Evolutionary conservation across 768 basidiomycete species (phyloP).

Genomic region (Hemileccinum rubropunctum): DNA sequence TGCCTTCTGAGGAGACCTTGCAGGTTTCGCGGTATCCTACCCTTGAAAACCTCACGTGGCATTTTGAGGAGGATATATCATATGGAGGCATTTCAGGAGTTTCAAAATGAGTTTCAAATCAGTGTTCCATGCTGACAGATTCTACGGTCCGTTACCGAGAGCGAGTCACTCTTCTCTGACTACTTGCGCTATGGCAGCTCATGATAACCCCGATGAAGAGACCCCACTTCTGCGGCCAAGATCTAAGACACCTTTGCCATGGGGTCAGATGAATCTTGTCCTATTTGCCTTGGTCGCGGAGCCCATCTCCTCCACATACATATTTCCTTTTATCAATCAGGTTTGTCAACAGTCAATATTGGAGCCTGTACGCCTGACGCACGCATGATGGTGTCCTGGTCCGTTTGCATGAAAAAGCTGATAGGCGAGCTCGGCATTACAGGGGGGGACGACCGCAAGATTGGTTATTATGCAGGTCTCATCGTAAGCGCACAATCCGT

Average conservation of each 20-base stretch:
- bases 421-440: conserved; percentile 60
- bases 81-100: too few relatives aligned
- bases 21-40: too few relatives aligned
- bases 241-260: conserved; percentile 46
- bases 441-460: conserved; percentile 61
- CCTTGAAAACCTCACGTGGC: conserved; percentile 4
- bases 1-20: too few relatives aligned
- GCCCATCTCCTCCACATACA: conserved; percentile 53
- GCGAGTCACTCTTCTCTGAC: not conserved
- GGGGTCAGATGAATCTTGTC: conserved; percentile 46
- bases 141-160: conserved; percentile 19
- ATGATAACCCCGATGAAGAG: conserved; percentile 45
- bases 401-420: conserved; percentile 36
- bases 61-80: too few relatives aligned
- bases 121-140: conserved; percentile 12
- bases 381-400: not conserved
- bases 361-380: not conserved
- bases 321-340: conserved; percentile 64
- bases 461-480: conserved; percentile 67
- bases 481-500: conserved; percentile 38
- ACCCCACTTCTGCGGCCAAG: conserved; percentile 39
- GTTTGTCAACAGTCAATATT: conserved; percentile 22
- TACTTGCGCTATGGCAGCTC: too few relatives aligned
- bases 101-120: conserved; percentile 16
- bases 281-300: conserved; percentile 51